Conservation (phyloP, 306 rosid species). For the Rubus idaeus region DNA sequence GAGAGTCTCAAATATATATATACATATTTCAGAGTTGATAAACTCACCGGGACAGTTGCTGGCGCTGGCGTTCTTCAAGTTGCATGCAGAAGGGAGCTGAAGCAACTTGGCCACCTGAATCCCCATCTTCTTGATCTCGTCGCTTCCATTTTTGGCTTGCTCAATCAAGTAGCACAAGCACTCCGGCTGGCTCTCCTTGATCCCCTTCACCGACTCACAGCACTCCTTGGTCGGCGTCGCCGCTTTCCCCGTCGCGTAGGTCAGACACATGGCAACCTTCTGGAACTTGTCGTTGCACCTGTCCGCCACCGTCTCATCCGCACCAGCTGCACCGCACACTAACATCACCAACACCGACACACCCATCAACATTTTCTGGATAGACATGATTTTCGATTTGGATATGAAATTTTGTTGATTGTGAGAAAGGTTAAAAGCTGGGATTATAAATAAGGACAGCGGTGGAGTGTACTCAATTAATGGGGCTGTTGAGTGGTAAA, state of each 20-base stretch:
- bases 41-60: conserved; percentile 68
- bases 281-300: conserved; percentile 43
- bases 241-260: conserved; percentile 55
- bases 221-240: conserved; percentile 56
- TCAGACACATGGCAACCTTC: conserved; percentile 56
- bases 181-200: conserved; percentile 55
- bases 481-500: neutral
- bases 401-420: neutral
- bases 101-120: conserved; percentile 61
- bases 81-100: conserved; percentile 71
- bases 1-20: neutral
- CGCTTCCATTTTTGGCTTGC: conserved; percentile 55
- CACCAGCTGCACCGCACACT: neutral
- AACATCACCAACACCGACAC: neutral
- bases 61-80: conserved; percentile 52
- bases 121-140: conserved; percentile 49
- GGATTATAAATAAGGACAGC: neutral
- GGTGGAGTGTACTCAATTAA: neutral
- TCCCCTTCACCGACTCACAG: conserved; percentile 43
- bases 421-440: neutral
- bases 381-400: neutral
- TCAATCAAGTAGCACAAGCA: conserved; percentile 74
- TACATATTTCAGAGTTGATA: neutral
- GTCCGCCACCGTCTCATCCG: neutral
- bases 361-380: neutral